Evolutionary conservation across 345 rosid species (phyloP), one percentile per base, ranked within the genome.

Genomic region (Balakata baccata): DNA sequence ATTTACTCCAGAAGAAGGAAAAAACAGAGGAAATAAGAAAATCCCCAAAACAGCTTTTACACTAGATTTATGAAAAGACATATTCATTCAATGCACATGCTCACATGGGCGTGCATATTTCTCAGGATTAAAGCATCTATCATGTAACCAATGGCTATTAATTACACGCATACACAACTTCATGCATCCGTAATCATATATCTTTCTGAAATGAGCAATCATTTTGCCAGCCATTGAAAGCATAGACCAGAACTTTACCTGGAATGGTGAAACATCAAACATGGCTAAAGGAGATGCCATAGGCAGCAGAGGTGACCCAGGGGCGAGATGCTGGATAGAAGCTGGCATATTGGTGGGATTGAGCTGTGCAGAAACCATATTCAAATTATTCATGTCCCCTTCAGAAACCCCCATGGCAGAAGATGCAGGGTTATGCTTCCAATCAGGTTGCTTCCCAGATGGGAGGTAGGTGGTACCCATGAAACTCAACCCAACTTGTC

Each of bases 181-280:
- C 38, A 45, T 6, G 5, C 13, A 22, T 12, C 4, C 20, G 12
- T 4, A 9, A 38, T 7, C 8, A 43, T 49, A 23, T 47, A 18
- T 34, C 18, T 20, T 46, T 66, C 16, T 64, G 47, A 43, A 64
- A 29, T 20, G 12, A 43, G 51, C n/a, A 20, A 74, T 57, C 68
- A 0, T 1, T 20, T 64, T 16, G 46, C 7, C 38, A 47, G 41
- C 71, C 59, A 73, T 66, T 16, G 72, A 51, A 23, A 53, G 18
- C 25, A 60, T 46, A 14, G 54, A 51, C 61, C 38, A 7, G 63
- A 12, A 75, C 52, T 11, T 63, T 85, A 95, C 99, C 97, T 91
- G 99, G 89, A 91, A 95, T 80, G 96, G 96, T 16, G 97, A 84
- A 69, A 87, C 90, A 75, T 95, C 99, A 87, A 92, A 92, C 96